Evolutionary conservation across 768 basidiomycete species (phyloP).

Genomic region (Lactifluus pinguis): DNA sequence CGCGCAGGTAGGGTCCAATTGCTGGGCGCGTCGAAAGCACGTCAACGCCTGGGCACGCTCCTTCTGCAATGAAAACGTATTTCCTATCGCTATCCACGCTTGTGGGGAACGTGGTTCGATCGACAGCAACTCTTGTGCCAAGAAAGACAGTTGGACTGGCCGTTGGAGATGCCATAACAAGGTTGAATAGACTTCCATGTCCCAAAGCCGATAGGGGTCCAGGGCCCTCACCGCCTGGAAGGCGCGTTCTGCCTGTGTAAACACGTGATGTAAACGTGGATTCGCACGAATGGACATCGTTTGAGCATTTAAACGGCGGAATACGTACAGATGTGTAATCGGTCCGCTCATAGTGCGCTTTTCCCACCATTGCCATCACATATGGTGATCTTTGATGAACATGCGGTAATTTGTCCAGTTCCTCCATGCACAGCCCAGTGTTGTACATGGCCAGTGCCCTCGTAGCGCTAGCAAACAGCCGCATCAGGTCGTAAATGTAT

Average conservation of each 20-base stretch:
- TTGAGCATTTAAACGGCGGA: not conserved
- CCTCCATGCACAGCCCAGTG: conserved; percentile 61
- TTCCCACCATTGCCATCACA: conserved; percentile 75
- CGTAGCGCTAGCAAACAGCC: conserved; percentile 75
- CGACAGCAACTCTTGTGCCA: conserved; percentile 86
- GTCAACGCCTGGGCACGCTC: conserved; percentile 88
- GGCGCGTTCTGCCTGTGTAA: conserved; percentile 72
- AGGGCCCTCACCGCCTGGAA: conserved; percentile 74
- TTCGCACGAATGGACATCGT: not conserved
- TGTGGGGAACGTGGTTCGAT: conserved; percentile 76
- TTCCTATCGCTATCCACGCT: conserved; percentile 95
- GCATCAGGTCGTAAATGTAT: conserved; percentile 73
- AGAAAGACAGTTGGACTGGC: conserved; percentile 76
- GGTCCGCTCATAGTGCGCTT: conserved; percentile 82
- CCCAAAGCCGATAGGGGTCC: conserved; percentile 83
- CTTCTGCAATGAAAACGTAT: conserved; percentile 90
- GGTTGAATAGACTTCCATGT: conserved; percentile 96
- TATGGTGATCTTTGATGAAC: conserved; percentile 66
- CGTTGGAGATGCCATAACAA: conserved; percentile 90
- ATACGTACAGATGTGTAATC: conserved; percentile 78
- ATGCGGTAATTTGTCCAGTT: conserved; percentile 67
- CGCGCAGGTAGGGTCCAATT: conserved; percentile 83
- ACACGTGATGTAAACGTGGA: conserved; percentile 17
- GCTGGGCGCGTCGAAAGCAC: conserved; percentile 87
- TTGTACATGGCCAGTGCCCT: conserved; percentile 68